Conservation (phyloP, 768 basidiomycete genomes). For the Mycena galopus region DNA sequence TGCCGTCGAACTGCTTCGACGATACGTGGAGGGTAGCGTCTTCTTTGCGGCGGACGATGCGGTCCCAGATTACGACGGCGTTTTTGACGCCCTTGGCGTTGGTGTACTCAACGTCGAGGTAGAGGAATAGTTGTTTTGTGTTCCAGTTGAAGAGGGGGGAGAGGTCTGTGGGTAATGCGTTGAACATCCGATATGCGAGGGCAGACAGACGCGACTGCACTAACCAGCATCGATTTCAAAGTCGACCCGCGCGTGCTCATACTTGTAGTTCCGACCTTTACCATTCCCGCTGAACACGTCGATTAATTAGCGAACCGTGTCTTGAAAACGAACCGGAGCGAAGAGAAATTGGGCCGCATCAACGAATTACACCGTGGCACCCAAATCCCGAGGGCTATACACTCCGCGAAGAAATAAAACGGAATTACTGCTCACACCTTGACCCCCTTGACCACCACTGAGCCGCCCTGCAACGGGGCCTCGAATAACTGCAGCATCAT, state of each 20-base stretch:
- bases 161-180: conserved; percentile 66
- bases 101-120: conserved; percentile 87
- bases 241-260: conserved; percentile 84
- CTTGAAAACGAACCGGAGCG: no score
- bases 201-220: conserved; percentile 39
- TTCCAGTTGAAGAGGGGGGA: conserved; percentile 93
- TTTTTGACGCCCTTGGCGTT: conserved; percentile 82
- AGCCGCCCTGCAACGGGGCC: conserved; percentile 66
- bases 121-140: conserved; percentile 94
- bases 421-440: conserved; percentile 73
- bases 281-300: conserved; percentile 55
- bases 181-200: neutral
- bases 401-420: no score
- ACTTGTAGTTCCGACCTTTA: conserved; percentile 70
- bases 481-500: conserved; percentile 62
- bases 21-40: conserved; percentile 76
- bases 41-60: conserved; percentile 85
- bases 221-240: conserved; percentile 90
- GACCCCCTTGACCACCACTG: conserved; percentile 69
- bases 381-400: no score
- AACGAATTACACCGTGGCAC: no score
- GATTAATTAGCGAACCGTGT: neutral
- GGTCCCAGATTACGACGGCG: conserved; percentile 92
- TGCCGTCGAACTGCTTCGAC: conserved; percentile 59
- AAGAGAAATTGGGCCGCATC: no score